Evolutionary conservation across 371 early-diverging fungal species (phyloP), one percentile per base, ranked within the genome.

Genomic region (Saksenaea vasiformis): DNA sequence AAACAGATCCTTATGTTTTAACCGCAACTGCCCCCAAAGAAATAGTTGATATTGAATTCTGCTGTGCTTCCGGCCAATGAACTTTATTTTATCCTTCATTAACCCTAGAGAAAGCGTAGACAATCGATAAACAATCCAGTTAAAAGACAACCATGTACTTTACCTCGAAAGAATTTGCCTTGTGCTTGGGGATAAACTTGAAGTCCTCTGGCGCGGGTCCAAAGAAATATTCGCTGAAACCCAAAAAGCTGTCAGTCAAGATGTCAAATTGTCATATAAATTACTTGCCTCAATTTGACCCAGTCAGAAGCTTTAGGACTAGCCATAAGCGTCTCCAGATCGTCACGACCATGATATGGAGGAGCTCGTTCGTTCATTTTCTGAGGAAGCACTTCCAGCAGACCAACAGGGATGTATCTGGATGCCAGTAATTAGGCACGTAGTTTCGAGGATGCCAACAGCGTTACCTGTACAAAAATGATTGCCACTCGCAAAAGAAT

Each of bases 261-360:
- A 47, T 19, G 22, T 47, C 17, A 17, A 47, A 17, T 11, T 54
- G 26, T 39, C 26, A 54, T n/a, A 22, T 14, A 7, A 7, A 2
- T 31, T 27, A 36, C 54, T 67, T 76, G 78, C 72, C 83, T 81
- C 17, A 95, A 71, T 71, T 95, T 94, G 62, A 98, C 86, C 99
- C 98, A 98, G 75, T 97, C 98, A 15, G 77, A 69, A 2, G 88
- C 87, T 41, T 85, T 80, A 17, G 87, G 76, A 53, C 91, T 91
- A 4, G 93, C 96, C 96, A 98, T 89, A 60, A 98, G 74, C 0
- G 97, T 97, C 77, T 98, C 99, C 17, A 96, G 70, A 13, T 97
- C 97, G 67, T 94, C 87, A 41, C 99, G 80, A 5, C 99, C 99
- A 17, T 74, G 66, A 64, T 88, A 98, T 9, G 87, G 83, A 17